A percentile compares a stretch with the other conserved stretches of the same genome.
Evolutionary conservation across 495 filamentous ascomycete genomes (phyloP).

Genomic region (Penicillium psychrofluorescens): DNA sequence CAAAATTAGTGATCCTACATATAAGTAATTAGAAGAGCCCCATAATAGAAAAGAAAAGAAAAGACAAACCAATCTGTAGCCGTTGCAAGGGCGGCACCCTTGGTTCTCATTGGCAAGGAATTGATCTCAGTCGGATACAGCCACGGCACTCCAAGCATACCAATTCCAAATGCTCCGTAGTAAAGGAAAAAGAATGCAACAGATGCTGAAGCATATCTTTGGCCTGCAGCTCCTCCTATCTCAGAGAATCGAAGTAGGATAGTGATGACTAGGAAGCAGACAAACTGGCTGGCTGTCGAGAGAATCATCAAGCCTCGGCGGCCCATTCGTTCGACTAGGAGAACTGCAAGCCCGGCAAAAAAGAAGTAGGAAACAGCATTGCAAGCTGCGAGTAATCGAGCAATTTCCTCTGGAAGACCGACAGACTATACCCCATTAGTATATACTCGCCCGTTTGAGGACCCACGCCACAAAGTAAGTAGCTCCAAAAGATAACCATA

Average conservation of each 20-base stretch:
- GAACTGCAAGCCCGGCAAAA: slow-evolving; percentile 37
- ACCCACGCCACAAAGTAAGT: too few species aligned
- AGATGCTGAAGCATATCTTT: slow-evolving; percentile 28
- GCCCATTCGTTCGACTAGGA: slow-evolving; percentile 43
- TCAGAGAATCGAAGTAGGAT: slow-evolving; percentile 42
- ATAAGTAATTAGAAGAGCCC: too few species aligned
- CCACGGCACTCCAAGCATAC: slow-evolving; percentile 52
- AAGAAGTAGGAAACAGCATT: slow-evolving; percentile 45
- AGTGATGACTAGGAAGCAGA: slow-evolving; percentile 51
- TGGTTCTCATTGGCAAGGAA: slow-evolving; percentile 47
- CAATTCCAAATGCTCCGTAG: slow-evolving; percentile 45
- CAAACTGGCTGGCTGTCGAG: slow-evolving; percentile 36
- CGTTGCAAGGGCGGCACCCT: slow-evolving; percentile 51
- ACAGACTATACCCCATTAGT: slow-evolving; percentile 22
- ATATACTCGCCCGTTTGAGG: too few species aligned
- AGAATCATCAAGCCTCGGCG: slow-evolving; percentile 46
- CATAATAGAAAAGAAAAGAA: neutral
- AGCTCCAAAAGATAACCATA: too few species aligned
- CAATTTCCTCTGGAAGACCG: slow-evolving; percentile 34
- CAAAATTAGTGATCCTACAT: slow-evolving; percentile 47
- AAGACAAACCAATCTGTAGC: slow-evolving; percentile 48
- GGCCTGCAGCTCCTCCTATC: slow-evolving; percentile 12
- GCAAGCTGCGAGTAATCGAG: slow-evolving; percentile 42
- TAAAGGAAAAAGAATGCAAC: slow-evolving; percentile 44
- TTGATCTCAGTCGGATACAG: slow-evolving; percentile 60